Evolutionary conservation across 306 rosid genomes (phyloP).

Genomic region (Dryas octopetala): DNA sequence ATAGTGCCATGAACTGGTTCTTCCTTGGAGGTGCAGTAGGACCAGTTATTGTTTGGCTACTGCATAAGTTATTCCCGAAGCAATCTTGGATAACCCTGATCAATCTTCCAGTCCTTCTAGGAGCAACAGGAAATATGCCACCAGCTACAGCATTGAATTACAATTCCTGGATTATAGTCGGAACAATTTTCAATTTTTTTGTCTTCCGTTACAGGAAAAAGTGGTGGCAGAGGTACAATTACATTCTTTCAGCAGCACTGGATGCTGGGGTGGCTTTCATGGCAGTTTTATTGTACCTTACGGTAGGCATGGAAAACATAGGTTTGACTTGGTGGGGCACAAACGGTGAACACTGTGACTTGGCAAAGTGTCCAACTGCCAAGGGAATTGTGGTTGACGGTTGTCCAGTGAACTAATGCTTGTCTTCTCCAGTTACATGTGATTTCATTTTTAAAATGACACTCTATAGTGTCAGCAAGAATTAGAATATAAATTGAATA

Average conservation of each 20-base stretch:
- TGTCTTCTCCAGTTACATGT: not conserved
- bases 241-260: conserved; percentile 76
- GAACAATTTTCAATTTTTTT: conserved; percentile 75
- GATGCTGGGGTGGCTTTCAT: conserved; percentile 90
- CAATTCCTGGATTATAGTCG: conserved; percentile 69
- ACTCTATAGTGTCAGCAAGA: not conserved
- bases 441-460: not conserved
- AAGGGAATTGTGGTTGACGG: conserved; percentile 49
- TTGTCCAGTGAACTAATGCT: conserved; percentile 46
- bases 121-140: conserved; percentile 79
- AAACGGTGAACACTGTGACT: conserved; percentile 65
- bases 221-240: conserved; percentile 95
- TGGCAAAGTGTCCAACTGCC: conserved; percentile 73
- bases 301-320: conserved; percentile 53
- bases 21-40: conserved; percentile 78
- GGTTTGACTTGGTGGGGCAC: conserved; percentile 73
- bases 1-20: conserved; percentile 75
- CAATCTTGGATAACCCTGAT: conserved; percentile 76
- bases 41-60: conserved; percentile 64
- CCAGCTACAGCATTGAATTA: conserved; percentile 77
- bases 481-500: conserved; percentile 9
- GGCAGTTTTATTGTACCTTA: conserved; percentile 61
- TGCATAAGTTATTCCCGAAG: conserved; percentile 64
- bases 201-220: conserved; percentile 69
- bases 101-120: conserved; percentile 82